phyloP scores from a whole-genome alignment of 192 early-diverging fungal species.

The Backusella psychrophila region DNA sequence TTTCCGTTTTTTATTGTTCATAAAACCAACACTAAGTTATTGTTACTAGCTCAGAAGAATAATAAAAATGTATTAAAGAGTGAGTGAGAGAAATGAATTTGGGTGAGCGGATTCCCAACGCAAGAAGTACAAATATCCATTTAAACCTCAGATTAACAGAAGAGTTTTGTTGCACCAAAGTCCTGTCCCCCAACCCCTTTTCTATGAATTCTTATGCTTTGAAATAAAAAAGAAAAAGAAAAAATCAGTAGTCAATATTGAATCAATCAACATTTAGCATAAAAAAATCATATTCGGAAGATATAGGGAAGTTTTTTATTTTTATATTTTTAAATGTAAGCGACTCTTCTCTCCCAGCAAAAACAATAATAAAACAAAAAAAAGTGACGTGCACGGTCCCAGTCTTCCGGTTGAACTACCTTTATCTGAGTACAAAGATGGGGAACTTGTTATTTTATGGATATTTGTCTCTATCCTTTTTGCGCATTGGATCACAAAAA shows the following conservation, averaged over 20 bases:
- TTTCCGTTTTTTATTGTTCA: background rate
- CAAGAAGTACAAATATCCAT: background rate
- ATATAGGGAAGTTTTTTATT: background rate
- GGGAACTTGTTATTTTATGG: background rate
- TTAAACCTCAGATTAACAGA: background rate
- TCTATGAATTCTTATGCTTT: background rate
- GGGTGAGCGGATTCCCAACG: background rate
- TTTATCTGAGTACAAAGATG: background rate
- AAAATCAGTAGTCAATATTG: background rate
- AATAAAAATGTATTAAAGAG: background rate
- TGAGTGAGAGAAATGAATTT: background rate
- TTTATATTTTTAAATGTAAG: background rate
- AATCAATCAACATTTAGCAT: background rate
- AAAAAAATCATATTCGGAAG: background rate
- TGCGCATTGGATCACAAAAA: background rate
- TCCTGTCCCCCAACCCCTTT: background rate
- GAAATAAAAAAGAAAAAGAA: no score
- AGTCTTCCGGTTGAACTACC: background rate
- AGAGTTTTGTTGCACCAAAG: background rate
- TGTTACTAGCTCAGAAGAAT: background rate
- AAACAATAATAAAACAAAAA: no score
- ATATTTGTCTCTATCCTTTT: background rate
- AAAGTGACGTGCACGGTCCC: conserved; percentile 4
- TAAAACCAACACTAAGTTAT: background rate
- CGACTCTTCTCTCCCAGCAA: no score